Percentiles rank a stretch among this genome's conserved stretches.
Conservation (phyloP, 2,329 filamentous ascomycete genomes). For the Cercospora sp. region DNA sequence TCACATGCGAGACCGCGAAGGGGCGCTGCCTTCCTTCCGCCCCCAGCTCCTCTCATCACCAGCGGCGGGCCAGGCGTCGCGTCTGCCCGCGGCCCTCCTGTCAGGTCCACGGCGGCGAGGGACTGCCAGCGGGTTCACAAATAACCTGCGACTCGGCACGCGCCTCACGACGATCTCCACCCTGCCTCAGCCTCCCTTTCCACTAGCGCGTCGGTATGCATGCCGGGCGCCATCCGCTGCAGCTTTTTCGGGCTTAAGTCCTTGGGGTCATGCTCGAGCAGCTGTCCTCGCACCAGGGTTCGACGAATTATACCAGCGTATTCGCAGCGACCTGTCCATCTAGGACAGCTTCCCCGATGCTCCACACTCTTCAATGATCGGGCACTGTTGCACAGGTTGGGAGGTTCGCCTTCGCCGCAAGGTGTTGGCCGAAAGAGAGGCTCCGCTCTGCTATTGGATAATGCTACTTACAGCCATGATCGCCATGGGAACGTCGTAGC, state of each 20-base stretch:
- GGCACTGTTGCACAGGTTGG: background rate
- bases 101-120: background rate
- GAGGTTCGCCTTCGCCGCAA: background rate
- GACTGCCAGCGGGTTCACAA: slow-evolving; percentile 5
- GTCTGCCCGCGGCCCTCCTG: background rate
- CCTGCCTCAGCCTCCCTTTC: slow-evolving; percentile 5
- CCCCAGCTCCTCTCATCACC: background rate
- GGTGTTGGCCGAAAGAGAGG: background rate
- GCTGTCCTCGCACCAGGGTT: background rate
- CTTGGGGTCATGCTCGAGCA: background rate
- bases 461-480: background rate
- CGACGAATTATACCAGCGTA: background rate
- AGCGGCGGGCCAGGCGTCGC: background rate
- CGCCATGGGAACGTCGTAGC: background rate
- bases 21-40: background rate
- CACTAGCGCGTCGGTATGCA: slow-evolving; percentile 4
- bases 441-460: background rate
- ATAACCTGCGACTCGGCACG: slow-evolving; percentile 3
- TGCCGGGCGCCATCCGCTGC: slow-evolving; percentile 4
- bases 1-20: background rate
- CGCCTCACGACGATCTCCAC: slow-evolving; percentile 6
- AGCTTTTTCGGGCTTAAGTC: background rate
- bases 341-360: background rate
- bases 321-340: background rate
- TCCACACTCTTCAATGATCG: background rate